phyloP scores from a whole-genome alignment of 2,329 filamentous ascomycete species.

The Fusarium liriodendri region DNA sequence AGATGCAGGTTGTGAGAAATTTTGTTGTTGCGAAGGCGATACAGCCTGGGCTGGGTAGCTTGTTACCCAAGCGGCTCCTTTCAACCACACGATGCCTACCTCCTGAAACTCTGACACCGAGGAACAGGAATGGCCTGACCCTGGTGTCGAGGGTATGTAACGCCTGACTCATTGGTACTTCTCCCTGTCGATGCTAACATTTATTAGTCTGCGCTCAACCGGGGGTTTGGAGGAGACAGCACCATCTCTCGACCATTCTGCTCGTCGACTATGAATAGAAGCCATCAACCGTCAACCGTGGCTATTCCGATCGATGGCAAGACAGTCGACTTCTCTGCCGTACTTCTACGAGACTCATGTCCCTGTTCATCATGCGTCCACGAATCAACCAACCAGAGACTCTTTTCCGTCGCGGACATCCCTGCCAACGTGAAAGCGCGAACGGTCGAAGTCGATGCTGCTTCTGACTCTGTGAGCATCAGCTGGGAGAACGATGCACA shows the following conservation, averaged over 20 bases:
- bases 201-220: neutral
- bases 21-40: neutral
- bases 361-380: neutral
- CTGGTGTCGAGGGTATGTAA: neutral
- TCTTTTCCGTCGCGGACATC: constrained; percentile 1
- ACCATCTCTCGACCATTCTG: neutral
- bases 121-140: neutral
- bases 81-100: neutral
- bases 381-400: constrained; percentile 1
- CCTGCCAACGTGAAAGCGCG: neutral
- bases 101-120: neutral
- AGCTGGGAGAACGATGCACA: neutral
- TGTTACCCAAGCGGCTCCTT: neutral
- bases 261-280: neutral
- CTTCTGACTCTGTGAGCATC: neutral
- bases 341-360: neutral
- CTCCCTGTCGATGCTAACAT: neutral
- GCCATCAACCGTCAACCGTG: neutral
- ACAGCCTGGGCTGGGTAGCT: neutral
- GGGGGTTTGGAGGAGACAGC: neutral
- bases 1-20: neutral
- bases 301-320: neutral
- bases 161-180: neutral
- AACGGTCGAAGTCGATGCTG: neutral
- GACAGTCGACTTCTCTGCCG: neutral